Evolutionary conservation across 495 filamentous ascomycete species (phyloP).

Genomic region (Penicillium alfredii): DNA sequence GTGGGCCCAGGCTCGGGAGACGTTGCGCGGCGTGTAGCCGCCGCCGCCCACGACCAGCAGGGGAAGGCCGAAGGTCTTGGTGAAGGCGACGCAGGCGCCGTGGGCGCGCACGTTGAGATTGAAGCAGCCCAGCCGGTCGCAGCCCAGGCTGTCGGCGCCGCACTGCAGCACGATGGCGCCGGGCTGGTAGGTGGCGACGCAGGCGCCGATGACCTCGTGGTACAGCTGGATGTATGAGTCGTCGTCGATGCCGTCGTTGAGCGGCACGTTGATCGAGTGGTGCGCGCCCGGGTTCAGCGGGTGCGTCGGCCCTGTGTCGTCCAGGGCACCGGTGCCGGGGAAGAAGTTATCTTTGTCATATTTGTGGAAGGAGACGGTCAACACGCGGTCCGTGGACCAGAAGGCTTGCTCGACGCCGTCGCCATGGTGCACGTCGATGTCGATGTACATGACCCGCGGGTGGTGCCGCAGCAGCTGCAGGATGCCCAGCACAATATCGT

Average conservation of each 20-base stretch:
- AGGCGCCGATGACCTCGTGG: conserved; percentile 68
- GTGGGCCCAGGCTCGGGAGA: conserved; percentile 92
- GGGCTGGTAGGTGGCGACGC: conserved; percentile 70
- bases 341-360: conserved; percentile 79
- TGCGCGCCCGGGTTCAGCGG: conserved; percentile 58
- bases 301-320: conserved; percentile 54
- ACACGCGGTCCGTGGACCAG: conserved; percentile 90
- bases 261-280: conserved; percentile 60
- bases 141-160: conserved; percentile 89
- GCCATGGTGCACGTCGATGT: conserved; percentile 97
- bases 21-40: conserved; percentile 96
- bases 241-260: conserved; percentile 83
- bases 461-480: conserved; percentile 83
- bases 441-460: conserved; percentile 91
- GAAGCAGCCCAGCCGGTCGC: conserved; percentile 90
- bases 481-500: conserved; percentile 95
- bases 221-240: conserved; percentile 83
- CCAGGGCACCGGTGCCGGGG: conserved; percentile 57
- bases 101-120: conserved; percentile 94
- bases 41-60: conserved; percentile 89
- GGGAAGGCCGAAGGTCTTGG: conserved; percentile 70
- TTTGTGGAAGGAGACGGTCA: conserved; percentile 96
- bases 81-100: conserved; percentile 82
- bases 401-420: conserved; percentile 97
- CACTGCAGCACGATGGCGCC: conserved; percentile 92